Evolutionary conservation across 257 asterid species (phyloP).

Genomic region (Capsicum rhomboideum): DNA sequence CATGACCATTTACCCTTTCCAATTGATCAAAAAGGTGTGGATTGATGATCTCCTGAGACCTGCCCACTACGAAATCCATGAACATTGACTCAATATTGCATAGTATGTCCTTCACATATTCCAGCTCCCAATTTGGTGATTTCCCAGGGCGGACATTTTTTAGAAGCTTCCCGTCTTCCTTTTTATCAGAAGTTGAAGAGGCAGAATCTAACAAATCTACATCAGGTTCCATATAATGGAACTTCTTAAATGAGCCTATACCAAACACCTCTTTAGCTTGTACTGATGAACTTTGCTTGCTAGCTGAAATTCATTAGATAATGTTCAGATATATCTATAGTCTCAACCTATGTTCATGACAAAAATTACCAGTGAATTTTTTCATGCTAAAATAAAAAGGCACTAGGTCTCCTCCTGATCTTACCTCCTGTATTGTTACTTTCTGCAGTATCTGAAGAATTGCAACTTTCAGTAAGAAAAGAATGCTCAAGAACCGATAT

Average conservation of each 20-base stretch:
- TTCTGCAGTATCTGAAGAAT: constrained; percentile 37
- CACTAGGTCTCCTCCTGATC: not conserved
- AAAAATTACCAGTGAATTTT: not conserved
- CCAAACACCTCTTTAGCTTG: constrained; percentile 49
- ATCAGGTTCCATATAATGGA: constrained; percentile 33
- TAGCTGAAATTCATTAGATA: constrained; percentile 33
- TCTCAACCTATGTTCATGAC: not conserved
- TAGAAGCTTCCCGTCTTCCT: constrained; percentile 9
- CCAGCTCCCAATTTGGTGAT: constrained; percentile 41
- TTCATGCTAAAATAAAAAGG: not conserved
- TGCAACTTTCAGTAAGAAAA: constrained; percentile 29
- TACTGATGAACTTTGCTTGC: constrained; percentile 52
- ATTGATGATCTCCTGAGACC: constrained; percentile 27
- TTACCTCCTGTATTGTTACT: constrained; percentile 52
- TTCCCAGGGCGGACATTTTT: not conserved
- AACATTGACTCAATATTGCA: constrained; percentile 45
- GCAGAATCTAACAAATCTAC: constrained; percentile 77
- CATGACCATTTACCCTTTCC: constrained; percentile 23
- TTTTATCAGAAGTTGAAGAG: constrained; percentile 38
- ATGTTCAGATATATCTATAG: not conserved
- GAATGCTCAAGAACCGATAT: constrained; percentile 34
- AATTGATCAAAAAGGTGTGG: constrained; percentile 45
- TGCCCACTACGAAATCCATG: constrained; percentile 50
- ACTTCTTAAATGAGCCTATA: constrained; percentile 21
- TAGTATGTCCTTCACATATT: constrained; percentile 61